Base-by-base conservation (phyloP, 2,329 filamentous ascomycete species). In the Clarireedia paspali region DNA sequence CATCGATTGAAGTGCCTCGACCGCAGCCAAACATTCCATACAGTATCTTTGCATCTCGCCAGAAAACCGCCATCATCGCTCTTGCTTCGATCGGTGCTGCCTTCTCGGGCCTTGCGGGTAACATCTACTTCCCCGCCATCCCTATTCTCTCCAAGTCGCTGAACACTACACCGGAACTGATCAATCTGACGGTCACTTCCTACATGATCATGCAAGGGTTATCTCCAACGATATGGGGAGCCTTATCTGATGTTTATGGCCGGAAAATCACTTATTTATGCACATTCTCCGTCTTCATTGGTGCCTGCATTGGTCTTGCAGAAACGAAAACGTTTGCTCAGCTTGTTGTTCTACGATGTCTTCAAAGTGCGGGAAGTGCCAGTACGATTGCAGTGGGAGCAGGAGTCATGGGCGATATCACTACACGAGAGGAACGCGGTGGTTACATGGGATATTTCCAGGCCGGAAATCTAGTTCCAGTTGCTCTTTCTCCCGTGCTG, bases 381-480 rank as follows among this genome's bases (percentile, higher is more conserved):
- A 78, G 78, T 2, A 85, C 82, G 36, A 73, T 87, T 4, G 78
- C 84, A 0, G 72, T 89, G 6, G 74, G 73, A 0, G 72, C 72
- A 26, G 85, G 79, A 0, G 78, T 88, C 0, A 76, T 88, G 1
- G 81, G 81, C 0, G 86, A 89, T 64, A 73, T 87, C 6, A 74
- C 80, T 5, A 85, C 80, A 0, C 77, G 78, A 2, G 78, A 77
- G 1, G 84, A 89, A 64, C 72, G 66, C 55, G 65, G 85, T 58
- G 84, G 79, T 49, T 91, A 87, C 66, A 85, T 91, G 73, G 85
- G 81, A 75, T 82, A 62, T 78, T 83, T 34, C 48, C 60, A 60
- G 42, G 50, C 56, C 24, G 64, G 59, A 6, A 42, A 59, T 5
- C 47, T 64, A 76, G 76, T 50, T 61, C 75, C 12, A 69, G 67